Conservation (phyloP, 345 rosid species). For the Conringia planisiliqua region DNA sequence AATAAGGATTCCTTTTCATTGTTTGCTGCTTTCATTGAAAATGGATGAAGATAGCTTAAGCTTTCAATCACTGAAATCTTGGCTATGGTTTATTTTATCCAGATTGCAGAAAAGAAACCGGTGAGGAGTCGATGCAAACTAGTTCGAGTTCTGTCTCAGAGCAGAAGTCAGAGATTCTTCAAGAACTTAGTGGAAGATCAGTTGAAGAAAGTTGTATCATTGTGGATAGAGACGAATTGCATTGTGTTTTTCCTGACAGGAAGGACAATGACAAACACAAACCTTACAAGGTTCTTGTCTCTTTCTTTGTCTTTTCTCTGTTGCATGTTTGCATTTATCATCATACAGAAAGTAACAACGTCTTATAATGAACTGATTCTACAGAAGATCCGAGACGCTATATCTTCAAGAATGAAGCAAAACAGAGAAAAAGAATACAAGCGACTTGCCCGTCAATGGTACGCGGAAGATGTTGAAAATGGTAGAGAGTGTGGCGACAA, state of each 20-base stretch:
- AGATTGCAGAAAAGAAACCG: slow-evolving; percentile 30
- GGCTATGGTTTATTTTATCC: slow-evolving; percentile 10
- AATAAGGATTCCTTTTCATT: not conserved
- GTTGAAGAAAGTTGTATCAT: slow-evolving; percentile 69
- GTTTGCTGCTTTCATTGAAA: not conserved
- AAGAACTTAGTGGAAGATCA: slow-evolving; percentile 29
- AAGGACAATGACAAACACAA: slow-evolving; percentile 39
- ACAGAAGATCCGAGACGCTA: slow-evolving; percentile 50
- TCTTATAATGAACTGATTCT: not conserved
- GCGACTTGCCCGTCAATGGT: slow-evolving; percentile 49
- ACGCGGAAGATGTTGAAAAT: slow-evolving; percentile 23
- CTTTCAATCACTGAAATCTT: not conserved
- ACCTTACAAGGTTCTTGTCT: slow-evolving; percentile 53
- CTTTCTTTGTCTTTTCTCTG: slow-evolving; percentile 1
- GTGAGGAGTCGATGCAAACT: slow-evolving; percentile 19
- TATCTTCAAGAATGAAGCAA: slow-evolving; percentile 56
- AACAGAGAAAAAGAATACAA: slow-evolving; percentile 61
- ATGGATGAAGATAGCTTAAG: not conserved
- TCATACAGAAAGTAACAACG: not conserved
- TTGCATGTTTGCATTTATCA: not conserved
- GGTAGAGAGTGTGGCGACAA: slow-evolving; percentile 12
- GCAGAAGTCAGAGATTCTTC: slow-evolving; percentile 30
- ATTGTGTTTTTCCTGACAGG: slow-evolving; percentile 27
- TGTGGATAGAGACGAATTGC: slow-evolving; percentile 50
- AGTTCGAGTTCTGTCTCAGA: slow-evolving; percentile 21